Evolutionary conservation across 108 stramenopile species (phyloP).

Genomic region (Cyclotella sp.): DNA sequence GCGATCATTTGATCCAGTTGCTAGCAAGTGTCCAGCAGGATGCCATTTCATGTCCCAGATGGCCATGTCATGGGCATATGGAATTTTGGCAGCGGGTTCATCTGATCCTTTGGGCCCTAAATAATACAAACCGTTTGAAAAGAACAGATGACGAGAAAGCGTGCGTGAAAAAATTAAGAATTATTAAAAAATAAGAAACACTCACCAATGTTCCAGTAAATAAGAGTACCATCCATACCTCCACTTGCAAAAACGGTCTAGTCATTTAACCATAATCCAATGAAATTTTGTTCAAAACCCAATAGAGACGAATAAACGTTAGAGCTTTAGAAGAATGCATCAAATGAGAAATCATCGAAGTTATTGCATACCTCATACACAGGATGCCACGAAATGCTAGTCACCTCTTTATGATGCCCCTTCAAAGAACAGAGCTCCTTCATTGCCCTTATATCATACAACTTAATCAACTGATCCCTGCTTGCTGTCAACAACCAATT

Average conservation of each 20-base stretch:
- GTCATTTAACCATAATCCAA: too few relatives aligned
- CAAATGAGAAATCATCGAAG: not conserved
- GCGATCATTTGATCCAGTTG: constrained; percentile 91
- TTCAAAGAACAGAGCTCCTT: constrained; percentile 86
- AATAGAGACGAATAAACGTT: too few relatives aligned
- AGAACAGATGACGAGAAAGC: not conserved
- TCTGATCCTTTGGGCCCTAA: constrained; percentile 85
- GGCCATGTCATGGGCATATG: constrained; percentile 95
- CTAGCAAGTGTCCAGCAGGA: constrained; percentile 93
- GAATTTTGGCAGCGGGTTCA: constrained; percentile 80
- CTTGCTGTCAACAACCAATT: constrained; percentile 95
- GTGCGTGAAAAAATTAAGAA: not conserved
- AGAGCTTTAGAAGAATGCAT: too few relatives aligned
- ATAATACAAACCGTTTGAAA: not conserved
- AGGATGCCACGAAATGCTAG: constrained; percentile 96
- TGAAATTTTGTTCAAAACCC: too few relatives aligned
- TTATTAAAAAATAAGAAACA: not conserved
- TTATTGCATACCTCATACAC: constrained; percentile 53
- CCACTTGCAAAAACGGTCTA: constrained; percentile 91
- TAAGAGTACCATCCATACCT: constrained; percentile 94
- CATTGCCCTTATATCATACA: constrained; percentile 97
- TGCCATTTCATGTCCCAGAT: constrained; percentile 98
- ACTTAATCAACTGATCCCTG: constrained; percentile 92
- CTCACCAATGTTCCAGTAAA: constrained; percentile 89
- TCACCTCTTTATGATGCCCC: constrained; percentile 93